phyloP scores from a whole-genome alignment of 176 grass and related monocot genomes.

The Oryza punctata region DNA sequence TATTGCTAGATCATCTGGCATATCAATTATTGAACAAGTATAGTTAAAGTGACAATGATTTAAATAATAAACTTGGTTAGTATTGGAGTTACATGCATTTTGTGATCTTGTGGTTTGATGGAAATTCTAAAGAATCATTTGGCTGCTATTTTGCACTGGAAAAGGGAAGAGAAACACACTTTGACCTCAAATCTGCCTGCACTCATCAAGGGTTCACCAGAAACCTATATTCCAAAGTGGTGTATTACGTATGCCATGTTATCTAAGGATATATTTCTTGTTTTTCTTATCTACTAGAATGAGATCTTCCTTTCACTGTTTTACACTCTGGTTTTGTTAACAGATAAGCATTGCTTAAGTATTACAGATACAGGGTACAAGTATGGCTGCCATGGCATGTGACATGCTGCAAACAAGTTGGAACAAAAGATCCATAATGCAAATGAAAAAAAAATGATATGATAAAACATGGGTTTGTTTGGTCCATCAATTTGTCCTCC shows the following conservation, averaged over 20 bases:
- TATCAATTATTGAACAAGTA: too few relatives aligned
- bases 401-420: not conserved
- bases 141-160: not conserved
- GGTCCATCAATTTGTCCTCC: not conserved
- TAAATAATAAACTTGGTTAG: not conserved
- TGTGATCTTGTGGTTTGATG: not conserved
- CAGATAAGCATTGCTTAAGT: not conserved
- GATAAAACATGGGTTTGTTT: not conserved
- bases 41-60: not conserved
- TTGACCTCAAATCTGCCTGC: not conserved
- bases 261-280: not conserved
- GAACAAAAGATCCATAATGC: not conserved
- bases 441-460: not conserved
- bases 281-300: not conserved
- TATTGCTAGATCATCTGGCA: not conserved
- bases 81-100: not conserved
- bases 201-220: not conserved
- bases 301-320: not conserved
- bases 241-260: not conserved
- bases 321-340: not conserved
- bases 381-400: not conserved
- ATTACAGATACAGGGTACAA: not conserved
- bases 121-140: not conserved
- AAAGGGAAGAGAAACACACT: not conserved
- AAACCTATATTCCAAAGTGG: conserved; percentile 8